These are phyloP conservation scores for Ogataea methanolica DNA, from an alignment of 805 yeast genomes.

Conservation along the genomic window DNA sequence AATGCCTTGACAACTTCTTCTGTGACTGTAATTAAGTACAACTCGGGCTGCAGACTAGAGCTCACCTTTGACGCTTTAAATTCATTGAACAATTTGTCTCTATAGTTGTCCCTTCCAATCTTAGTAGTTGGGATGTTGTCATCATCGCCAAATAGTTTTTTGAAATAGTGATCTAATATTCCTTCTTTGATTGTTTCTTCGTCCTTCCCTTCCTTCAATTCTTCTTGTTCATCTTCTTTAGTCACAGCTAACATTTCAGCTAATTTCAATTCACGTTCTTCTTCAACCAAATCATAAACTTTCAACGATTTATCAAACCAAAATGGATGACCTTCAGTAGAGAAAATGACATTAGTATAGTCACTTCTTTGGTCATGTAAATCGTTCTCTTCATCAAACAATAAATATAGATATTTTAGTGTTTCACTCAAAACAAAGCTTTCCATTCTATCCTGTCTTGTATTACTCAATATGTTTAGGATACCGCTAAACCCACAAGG, in stretches of 20 bases:
- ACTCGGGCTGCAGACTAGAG: neutral
- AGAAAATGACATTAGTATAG: constrained; percentile 43
- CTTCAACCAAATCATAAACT: constrained; percentile 15
- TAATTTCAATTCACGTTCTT: constrained; percentile 18
- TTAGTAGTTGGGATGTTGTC: neutral
- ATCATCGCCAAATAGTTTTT: neutral
- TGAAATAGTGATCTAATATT: neutral
- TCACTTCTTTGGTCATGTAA: constrained; percentile 31
- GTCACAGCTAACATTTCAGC: constrained; percentile 3
- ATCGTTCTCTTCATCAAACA: constrained; percentile 70
- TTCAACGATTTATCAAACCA: constrained; percentile 50
- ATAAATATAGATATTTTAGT: constrained; percentile 70
- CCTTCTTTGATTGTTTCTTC: neutral
- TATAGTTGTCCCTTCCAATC: neutral
- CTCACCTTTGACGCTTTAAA: neutral
- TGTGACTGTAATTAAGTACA: neutral
- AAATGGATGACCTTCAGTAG: constrained; percentile 91
- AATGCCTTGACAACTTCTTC: neutral
- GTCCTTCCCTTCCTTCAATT: constrained; percentile 3
- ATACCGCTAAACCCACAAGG: constrained; percentile 81
- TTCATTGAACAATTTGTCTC: neutral
- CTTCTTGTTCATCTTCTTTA: neutral
- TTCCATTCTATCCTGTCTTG: constrained; percentile 79
- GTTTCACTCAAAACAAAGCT: constrained; percentile 87
- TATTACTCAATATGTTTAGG: constrained; percentile 60